These are phyloP conservation scores for Poa annua DNA, from an alignment of 176 grass and related monocot species.

Conservation along the genomic window DNA sequence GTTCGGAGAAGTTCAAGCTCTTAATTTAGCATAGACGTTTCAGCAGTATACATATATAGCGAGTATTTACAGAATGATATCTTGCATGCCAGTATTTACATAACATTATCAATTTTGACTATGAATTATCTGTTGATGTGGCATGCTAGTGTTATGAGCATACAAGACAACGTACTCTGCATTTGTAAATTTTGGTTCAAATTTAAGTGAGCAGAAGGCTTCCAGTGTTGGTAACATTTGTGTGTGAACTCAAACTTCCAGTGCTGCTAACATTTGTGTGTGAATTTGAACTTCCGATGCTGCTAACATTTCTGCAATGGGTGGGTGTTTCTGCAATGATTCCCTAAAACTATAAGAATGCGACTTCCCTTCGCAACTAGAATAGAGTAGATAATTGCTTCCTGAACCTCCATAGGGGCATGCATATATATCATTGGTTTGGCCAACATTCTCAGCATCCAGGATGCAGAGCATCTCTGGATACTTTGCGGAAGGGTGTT, in stretches of 20 bases:
- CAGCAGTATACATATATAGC: neutral
- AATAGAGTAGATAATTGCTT: neutral
- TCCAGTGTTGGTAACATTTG: neutral
- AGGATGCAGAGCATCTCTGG: neutral
- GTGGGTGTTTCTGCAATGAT: neutral
- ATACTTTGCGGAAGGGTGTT: neutral
- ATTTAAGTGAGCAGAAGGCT: neutral
- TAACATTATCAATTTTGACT: no score
- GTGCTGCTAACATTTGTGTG: neutral
- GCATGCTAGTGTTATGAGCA: constrained; percentile 2
- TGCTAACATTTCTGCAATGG: neutral
- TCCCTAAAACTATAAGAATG: neutral
- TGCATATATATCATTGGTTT: neutral
- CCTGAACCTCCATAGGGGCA: neutral
- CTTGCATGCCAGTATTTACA: neutral
- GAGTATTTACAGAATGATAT: neutral
- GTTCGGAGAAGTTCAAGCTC: neutral
- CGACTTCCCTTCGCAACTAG: neutral
- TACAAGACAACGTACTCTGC: neutral
- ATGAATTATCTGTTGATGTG: neutral
- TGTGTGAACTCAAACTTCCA: neutral
- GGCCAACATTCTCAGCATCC: neutral
- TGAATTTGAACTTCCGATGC: neutral
- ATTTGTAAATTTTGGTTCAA: neutral
- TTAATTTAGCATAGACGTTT: neutral